A percentile compares a stretch with the other conserved stretches of the same genome.
Conservation (phyloP, 2,329 filamentous ascomycete species). For the Fusarium piperis region DNA sequence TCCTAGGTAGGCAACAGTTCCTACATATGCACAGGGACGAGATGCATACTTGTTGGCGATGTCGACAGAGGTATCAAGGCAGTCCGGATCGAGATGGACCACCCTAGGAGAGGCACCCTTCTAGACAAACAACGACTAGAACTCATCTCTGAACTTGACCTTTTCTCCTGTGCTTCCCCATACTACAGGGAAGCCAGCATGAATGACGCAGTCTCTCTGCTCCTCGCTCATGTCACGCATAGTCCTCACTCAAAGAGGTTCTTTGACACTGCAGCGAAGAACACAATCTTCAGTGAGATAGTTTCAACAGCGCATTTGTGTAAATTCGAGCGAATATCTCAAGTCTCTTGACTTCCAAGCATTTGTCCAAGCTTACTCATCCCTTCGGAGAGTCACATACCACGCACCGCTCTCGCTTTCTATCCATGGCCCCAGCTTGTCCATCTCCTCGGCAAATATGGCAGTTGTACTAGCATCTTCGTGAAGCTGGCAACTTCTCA, state of each 20-base stretch:
- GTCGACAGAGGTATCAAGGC: not conserved
- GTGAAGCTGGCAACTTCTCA: constrained; percentile 19
- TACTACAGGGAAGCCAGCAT: not conserved
- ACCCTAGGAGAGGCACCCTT: not conserved
- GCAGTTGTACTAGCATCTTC: constrained; percentile 20
- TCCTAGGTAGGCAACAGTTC: no score
- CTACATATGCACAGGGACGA: not conserved
- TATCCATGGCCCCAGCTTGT: constrained; percentile 22
- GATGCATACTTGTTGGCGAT: not conserved
- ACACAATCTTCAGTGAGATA: no score
- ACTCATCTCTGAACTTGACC: not conserved
- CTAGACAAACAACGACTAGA: not conserved
- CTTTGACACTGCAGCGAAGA: no score
- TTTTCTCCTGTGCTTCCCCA: not conserved
- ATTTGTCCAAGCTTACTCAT: not conserved
- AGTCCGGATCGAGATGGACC: not conserved
- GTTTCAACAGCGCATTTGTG: no score
- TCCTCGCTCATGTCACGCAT: not conserved
- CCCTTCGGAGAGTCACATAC: constrained; percentile 23
- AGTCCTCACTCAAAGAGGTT: no score
- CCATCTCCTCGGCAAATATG: constrained; percentile 29
- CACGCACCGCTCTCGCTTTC: constrained; percentile 27
- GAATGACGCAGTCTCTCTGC: not conserved
- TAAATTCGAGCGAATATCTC: no score
- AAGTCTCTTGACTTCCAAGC: no score